Conservation (phyloP, 805 yeast species). For the Zygosaccharomyces pseudorouxii region DNA sequence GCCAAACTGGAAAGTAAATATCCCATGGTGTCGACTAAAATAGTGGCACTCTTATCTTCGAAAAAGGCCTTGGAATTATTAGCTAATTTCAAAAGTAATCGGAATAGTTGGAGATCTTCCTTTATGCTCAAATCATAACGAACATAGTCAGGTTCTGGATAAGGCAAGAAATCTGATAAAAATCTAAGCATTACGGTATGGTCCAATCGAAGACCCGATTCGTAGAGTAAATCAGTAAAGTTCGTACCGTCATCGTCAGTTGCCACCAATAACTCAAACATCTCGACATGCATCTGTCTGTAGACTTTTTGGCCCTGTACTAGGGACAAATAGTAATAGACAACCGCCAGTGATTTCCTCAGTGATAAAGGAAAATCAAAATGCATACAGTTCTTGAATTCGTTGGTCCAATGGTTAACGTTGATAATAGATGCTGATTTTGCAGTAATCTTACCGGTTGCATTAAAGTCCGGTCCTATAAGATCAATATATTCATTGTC, state of each 20-base stretch:
- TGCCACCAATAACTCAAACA: constrained; percentile 53
- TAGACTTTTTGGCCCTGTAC: constrained; percentile 67
- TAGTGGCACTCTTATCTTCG: constrained; percentile 35
- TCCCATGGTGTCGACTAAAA: constrained; percentile 47
- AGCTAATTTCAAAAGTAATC: constrained; percentile 48
- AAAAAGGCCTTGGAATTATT: constrained; percentile 53
- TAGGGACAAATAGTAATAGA: constrained; percentile 66
- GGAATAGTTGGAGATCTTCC: constrained; percentile 46
- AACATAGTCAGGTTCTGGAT: constrained; percentile 47
- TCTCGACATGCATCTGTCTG: constrained; percentile 53
- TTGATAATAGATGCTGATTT: constrained; percentile 69
- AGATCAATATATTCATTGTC: constrained; percentile 32
- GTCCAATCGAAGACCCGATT: constrained; percentile 35
- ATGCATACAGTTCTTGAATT: constrained; percentile 68
- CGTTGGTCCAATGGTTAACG: constrained; percentile 83
- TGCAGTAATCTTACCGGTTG: constrained; percentile 57
- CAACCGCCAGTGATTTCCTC: constrained; percentile 57
- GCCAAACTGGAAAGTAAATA: constrained; percentile 49
- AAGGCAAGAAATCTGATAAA: constrained; percentile 38
- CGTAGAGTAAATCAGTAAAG: constrained; percentile 29
- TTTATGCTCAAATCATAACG: constrained; percentile 32
- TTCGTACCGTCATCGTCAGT: constrained; percentile 34
- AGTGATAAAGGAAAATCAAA: constrained; percentile 68
- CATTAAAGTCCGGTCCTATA: constrained; percentile 35
- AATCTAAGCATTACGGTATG: constrained; percentile 34